Percentiles rank a stretch among this genome's conserved stretches.
These are phyloP conservation scores for Caloboletus inedulis DNA, from an alignment of 1,284 basidiomycete species.

Conservation along the genomic window DNA sequence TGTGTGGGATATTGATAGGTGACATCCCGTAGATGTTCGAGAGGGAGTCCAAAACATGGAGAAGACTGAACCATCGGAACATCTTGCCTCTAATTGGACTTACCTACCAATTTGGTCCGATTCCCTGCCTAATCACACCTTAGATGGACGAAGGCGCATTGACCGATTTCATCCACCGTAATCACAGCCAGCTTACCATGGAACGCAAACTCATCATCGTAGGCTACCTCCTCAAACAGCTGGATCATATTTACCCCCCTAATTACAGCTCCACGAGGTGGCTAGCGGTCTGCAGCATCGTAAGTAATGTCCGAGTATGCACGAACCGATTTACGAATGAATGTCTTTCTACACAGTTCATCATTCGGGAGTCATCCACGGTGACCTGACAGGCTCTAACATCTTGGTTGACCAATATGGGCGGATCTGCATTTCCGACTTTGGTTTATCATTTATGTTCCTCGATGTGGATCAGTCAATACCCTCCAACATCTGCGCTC, in stretches of 20 bases:
- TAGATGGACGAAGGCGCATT: conserved; percentile 11
- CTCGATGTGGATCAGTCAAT: conserved; percentile 2
- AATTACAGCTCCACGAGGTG: conserved; percentile 8
- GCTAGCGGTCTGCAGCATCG: conserved; percentile 14
- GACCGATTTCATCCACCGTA: conserved; percentile 9
- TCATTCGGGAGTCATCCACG: conserved; percentile 9
- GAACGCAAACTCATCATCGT: conserved; percentile 8
- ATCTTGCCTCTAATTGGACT: conserved; percentile 12
- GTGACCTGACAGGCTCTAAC: conserved; percentile 15
- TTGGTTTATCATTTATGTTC: conserved; percentile 7
- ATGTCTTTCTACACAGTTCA: conserved; percentile 5
- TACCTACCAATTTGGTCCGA: conserved; percentile 3
- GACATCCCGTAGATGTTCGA: conserved; percentile 6
- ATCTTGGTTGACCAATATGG: conserved; percentile 11
- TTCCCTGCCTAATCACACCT: conserved; percentile 11
- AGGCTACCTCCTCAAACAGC: neutral
- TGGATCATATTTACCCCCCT: neutral
- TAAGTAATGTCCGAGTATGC: neutral
- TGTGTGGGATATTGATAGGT: neutral
- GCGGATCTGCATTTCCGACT: conserved; percentile 13
- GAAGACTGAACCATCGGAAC: conserved; percentile 4
- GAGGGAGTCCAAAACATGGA: conserved; percentile 7
- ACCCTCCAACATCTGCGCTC: conserved; percentile 10
- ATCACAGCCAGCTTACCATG: conserved; percentile 1
- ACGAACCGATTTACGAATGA: neutral